Base-by-base conservation (phyloP, 257 asterid species). In the Penstemon davidsonii region DNA sequence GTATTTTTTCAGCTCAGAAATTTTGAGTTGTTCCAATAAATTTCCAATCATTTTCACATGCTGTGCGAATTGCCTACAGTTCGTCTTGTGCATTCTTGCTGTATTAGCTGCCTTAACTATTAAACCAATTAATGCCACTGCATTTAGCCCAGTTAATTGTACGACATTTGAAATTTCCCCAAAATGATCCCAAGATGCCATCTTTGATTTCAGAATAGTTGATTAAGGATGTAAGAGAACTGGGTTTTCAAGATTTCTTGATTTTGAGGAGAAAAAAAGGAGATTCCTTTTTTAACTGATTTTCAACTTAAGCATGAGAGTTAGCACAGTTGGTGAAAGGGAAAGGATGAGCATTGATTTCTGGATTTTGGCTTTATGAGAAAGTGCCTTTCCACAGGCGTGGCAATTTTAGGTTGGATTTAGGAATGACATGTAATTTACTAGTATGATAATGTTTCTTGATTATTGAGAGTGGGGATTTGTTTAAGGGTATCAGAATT, bases 21-120 rank as follows among this genome's bases (percentile, higher is more conserved):
- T 81, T 73, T 81, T 85, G 13, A 90, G 88, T 82, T 87, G 95
- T 75, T 87, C 91, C 70, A 87, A 75, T 77, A 90, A 74, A 78
- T 88, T 86, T 37, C 96, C 96, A 0, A 90, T 88, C 77, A 88
- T 15, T 51, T 86, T 90, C 55, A 90, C 82, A 67, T 87, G 93
- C 69, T 82, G 84, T 0, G 93, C 91, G 39, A 85, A 85, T 71
- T 85, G 86, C 82, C 72, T 68, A 70, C 96, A 90, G 11, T 89
- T 89, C 71, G 72, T 75, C 81, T 77, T 87, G 82, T 87, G 96
- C 84, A 82, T 82, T 40, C 87, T 40, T 8, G 95, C 96, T 5
- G 82, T 85, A 67, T 55, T 79, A 4, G 95, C 91, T 4, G 96
- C 95, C 68, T 73, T 82, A 67, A 83, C 87, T 5, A 87, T 83